Conservation (phyloP, 345 rosid species). For the Triadica sebifera region DNA sequence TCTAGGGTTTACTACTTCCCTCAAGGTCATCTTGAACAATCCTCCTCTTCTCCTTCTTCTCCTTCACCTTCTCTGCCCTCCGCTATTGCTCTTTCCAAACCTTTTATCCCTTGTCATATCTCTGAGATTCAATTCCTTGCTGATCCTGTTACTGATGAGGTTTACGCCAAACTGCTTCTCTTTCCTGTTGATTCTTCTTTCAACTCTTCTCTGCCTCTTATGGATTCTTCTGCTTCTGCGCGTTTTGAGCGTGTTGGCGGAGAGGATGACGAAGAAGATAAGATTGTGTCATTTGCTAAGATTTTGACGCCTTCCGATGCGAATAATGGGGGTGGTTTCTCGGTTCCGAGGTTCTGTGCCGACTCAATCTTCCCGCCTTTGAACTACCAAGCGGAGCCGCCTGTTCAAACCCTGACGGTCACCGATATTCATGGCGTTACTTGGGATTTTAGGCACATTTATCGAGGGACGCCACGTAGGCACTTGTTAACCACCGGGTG, state of each 20-base stretch:
- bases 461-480: constrained; percentile 82
- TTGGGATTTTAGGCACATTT: constrained; percentile 89
- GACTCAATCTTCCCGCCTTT: constrained; percentile 80
- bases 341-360: constrained; percentile 90
- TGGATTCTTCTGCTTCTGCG: constrained; percentile 21
- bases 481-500: constrained; percentile 92
- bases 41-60: constrained; percentile 29
- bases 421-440: constrained; percentile 64
- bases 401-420: constrained; percentile 64
- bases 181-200: constrained; percentile 19
- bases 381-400: constrained; percentile 71
- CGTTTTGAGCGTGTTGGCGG: background rate
- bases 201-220: background rate
- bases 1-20: constrained; percentile 88
- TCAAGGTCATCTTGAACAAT: constrained; percentile 81
- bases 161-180: constrained; percentile 51
- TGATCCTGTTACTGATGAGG: constrained; percentile 78
- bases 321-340: constrained; percentile 93
- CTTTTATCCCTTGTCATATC: constrained; percentile 46
- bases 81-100: constrained; percentile 23
- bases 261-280: constrained; percentile 28
- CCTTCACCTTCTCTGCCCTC: constrained; percentile 25
- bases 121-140: constrained; percentile 54
- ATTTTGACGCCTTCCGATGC: constrained; percentile 86
- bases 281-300: constrained; percentile 62